These are phyloP conservation scores for Quaeritorhiza haematococci DNA, from an alignment of 371 early-diverging fungal genomes.

Conservation along the genomic window DNA sequence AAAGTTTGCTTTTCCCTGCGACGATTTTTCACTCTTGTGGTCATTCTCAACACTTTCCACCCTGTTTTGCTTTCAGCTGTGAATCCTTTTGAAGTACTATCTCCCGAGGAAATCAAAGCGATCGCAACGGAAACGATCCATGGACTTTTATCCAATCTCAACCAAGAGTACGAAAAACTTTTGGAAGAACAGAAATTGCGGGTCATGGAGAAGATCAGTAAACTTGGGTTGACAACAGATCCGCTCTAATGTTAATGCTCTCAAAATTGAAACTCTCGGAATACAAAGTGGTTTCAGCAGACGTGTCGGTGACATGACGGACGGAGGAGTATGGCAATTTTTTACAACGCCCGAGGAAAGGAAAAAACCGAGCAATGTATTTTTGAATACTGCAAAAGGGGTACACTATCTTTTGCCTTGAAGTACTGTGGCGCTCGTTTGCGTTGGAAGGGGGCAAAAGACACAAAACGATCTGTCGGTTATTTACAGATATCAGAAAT, in stretches of 20 bases:
- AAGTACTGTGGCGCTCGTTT: no score
- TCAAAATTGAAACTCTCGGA: constrained; percentile 1
- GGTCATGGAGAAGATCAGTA: constrained; percentile 1
- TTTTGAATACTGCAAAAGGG: no score
- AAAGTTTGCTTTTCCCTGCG: background rate
- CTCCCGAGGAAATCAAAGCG: constrained; percentile 16
- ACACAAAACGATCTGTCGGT: no score
- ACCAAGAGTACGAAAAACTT: constrained; percentile 13
- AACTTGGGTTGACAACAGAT: background rate
- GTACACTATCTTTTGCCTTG: no score
- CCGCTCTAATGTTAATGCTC: background rate
- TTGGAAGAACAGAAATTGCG: constrained; percentile 7
- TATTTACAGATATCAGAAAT: no score
- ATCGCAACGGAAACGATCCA: constrained; percentile 11
- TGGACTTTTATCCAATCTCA: background rate
- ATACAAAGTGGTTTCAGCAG: background rate
- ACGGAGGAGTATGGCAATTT: no score
- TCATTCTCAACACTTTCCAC: background rate
- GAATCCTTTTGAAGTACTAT: constrained; percentile 9
- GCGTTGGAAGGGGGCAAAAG: no score
- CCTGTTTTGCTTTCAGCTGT: no score
- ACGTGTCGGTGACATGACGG: no score
- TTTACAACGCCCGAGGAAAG: no score
- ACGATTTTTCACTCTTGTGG: background rate
- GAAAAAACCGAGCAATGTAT: no score